Conservation (phyloP, 371 early-diverging fungal species). For the Parasitella parasitica region DNA sequence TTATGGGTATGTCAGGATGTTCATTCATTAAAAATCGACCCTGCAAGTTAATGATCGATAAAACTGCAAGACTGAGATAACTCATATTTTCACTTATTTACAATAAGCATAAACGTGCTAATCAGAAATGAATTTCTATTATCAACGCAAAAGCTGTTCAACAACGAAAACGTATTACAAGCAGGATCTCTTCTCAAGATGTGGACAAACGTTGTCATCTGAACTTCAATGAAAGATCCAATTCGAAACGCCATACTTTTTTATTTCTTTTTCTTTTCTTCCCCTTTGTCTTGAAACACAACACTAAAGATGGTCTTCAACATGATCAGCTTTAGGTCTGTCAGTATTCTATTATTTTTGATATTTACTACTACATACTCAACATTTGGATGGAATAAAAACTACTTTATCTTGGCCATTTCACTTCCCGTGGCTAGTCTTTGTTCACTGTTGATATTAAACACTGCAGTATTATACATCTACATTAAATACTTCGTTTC, state of each 20-base stretch:
- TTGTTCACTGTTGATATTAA: slow-evolving; percentile 22
- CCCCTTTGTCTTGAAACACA: background rate
- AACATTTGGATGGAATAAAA: slow-evolving; percentile 5
- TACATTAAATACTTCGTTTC: slow-evolving; percentile 44
- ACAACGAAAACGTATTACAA: background rate
- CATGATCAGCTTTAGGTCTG: background rate
- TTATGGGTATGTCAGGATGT: too few species aligned
- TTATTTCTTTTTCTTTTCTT: background rate
- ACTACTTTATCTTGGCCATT: background rate
- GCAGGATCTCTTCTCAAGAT: background rate
- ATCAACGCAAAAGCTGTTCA: too few species aligned
- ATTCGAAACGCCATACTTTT: background rate
- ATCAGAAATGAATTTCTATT: too few species aligned
- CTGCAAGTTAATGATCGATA: too few species aligned
- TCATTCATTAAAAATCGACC: too few species aligned
- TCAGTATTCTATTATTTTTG: background rate
- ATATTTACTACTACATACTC: background rate
- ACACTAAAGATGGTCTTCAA: background rate
- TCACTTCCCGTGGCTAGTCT: slow-evolving; percentile 13
- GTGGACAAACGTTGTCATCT: background rate
- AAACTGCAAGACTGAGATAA: too few species aligned
- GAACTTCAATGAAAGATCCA: background rate
- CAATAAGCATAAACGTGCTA: too few species aligned
- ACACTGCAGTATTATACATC: slow-evolving; percentile 36
- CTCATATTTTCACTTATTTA: too few species aligned